Conservation (phyloP, 192 early-diverging fungal genomes). For the Mycoemilia scoparia region DNA sequence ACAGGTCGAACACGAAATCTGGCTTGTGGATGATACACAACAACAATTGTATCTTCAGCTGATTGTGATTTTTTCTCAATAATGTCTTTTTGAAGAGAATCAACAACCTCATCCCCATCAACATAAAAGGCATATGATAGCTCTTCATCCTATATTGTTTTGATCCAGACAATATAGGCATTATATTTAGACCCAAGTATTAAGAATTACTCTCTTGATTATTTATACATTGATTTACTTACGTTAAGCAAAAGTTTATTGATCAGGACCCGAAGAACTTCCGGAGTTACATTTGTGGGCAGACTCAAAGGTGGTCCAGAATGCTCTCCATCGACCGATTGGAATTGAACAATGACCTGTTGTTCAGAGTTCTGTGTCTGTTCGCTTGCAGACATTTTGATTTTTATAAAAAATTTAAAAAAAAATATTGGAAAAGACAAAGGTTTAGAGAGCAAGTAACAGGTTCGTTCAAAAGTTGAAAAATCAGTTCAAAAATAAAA, state of each 20-base stretch:
- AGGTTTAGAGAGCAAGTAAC: no score
- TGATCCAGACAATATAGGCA: conserved; percentile 21
- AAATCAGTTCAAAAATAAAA: no score
- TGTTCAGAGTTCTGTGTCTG: no score
- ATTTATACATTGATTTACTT: neutral
- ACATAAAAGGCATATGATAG: conserved; percentile 90
- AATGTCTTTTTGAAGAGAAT: conserved; percentile 59
- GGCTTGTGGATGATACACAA: conserved; percentile 88
- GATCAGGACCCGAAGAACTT: conserved; percentile 70
- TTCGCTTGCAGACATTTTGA: no score
- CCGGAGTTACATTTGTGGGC: conserved; percentile 62
- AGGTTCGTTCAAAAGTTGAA: no score
- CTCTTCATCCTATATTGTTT: no score
- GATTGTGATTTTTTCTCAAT: conserved; percentile 55
- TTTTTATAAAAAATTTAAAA: no score
- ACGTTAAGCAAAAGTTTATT: conserved; percentile 65
- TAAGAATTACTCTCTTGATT: neutral
- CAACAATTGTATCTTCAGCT: conserved; percentile 76
- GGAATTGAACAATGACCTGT: conserved; percentile 49
- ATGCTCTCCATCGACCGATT: conserved; percentile 51
- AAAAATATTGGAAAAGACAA: no score
- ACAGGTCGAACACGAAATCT: conserved; percentile 87
- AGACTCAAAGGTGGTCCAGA: conserved; percentile 79
- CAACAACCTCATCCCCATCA: conserved; percentile 62
- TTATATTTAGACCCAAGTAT: neutral